These are phyloP conservation scores for Linnemannia exigua DNA, from an alignment of 192 early-diverging fungal genomes.

Conservation along the genomic window DNA sequence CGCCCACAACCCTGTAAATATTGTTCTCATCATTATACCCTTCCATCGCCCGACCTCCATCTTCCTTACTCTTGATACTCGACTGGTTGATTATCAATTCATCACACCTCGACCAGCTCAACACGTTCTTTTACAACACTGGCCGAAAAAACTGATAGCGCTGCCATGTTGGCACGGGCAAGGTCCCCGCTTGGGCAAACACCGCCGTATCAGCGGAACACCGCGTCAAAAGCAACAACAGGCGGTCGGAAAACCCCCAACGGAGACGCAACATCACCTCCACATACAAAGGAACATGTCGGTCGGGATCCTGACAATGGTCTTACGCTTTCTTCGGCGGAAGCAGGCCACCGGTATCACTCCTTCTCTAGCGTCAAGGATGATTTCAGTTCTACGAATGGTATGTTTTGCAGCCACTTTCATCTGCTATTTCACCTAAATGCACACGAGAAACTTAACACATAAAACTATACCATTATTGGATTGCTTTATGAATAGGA, in stretches of 20 bases:
- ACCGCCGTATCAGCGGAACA: background rate
- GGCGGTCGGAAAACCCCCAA: background rate
- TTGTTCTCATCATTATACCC: background rate
- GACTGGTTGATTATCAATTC: background rate
- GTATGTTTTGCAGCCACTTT: background rate
- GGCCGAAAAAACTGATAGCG: background rate
- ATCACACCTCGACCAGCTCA: background rate
- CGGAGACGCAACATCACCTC: background rate
- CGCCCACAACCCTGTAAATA: background rate
- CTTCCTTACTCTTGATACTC: background rate
- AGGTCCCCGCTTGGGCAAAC: background rate
- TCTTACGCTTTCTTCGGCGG: background rate
- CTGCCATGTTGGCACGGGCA: background rate
- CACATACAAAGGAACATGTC: background rate
- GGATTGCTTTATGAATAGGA: background rate
- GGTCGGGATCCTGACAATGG: background rate
- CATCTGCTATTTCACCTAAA: background rate
- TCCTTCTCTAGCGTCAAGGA: conserved; percentile 12
- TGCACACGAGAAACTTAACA: background rate
- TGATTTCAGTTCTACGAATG: conserved; percentile 4
- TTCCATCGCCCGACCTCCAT: background rate
- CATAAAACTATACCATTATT: background rate
- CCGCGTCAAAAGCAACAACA: background rate
- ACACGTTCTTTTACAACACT: background rate
- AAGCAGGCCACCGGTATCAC: conserved; percentile 16